Evolutionary conservation across 2,329 filamentous ascomycete species (phyloP), one percentile per base, ranked within the genome.

Genomic region (Penicillium freii): DNA sequence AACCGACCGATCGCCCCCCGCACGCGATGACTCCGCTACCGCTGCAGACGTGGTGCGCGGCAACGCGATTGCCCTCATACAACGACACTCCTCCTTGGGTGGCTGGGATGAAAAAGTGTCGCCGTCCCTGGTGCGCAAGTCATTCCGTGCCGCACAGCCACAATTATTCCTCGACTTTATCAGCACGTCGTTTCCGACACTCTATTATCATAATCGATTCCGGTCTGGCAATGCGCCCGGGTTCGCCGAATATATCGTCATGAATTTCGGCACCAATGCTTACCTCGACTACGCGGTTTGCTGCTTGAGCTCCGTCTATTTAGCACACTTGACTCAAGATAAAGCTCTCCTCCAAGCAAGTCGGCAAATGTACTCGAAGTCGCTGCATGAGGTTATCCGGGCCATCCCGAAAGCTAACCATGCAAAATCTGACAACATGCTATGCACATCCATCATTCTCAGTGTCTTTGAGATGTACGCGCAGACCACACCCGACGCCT

Each of bases 401-500:
- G 67, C 70, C 0, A 43, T 76, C 1, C 60, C 69, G 21, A 66
- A 66, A 5, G 52, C 55, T 5, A 61, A 66, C 2, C 62, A 63
- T 7, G 70, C 69, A 0, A 64, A 69, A 51, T 71, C 70, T 21
- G 65, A 68, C 65, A 64, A 73, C 59, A 64, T 68, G 71, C 33
- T 75, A 25, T 61, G 71, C 61, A 61, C 79, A 2, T 66, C 69
- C 9, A 72, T 76, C 58, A 66, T 76, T 44, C 66, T 76, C 9
- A 73, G 69, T 11, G 71, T 75, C 11, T 77, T 73, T 51, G 74
- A 77, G 48, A 74, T 76, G 71, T 73, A 74, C 51, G 70, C 73
- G 13, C 71, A 69, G 34, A 74, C 75, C 5, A 68, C 65, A 10
- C 69, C 66, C n/a, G 63, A 69, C 4, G 69, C 72, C 2, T 77